Evolutionary conservation across 345 rosid species (phyloP).

Genomic region (Mangifera indica): DNA sequence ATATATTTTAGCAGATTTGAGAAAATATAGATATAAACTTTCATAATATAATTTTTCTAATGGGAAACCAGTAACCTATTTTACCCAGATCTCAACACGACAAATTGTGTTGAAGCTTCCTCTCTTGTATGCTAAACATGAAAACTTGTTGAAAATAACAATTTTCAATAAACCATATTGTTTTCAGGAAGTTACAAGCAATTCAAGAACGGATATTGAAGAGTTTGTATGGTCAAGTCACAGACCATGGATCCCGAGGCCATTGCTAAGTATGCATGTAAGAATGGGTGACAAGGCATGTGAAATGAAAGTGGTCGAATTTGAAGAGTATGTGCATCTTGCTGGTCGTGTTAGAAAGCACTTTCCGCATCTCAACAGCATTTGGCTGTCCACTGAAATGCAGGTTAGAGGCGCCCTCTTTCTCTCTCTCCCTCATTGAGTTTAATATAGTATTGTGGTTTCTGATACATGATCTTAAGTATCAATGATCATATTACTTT

Average conservation of each 20-base stretch:
- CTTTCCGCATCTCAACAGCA: conserved; percentile 65
- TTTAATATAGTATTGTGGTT: background rate
- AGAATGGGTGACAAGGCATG: conserved; percentile 99
- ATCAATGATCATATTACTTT: background rate
- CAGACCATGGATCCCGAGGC: conserved; percentile 87
- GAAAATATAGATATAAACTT: too few species aligned
- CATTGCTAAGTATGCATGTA: conserved; percentile 91
- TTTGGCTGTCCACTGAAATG: conserved; percentile 98
- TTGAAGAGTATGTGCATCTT: conserved; percentile 66
- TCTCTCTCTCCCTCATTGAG: background rate
- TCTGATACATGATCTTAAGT: background rate
- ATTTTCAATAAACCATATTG: conserved; percentile 4
- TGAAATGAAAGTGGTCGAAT: conserved; percentile 80
- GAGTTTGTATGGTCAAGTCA: conserved; percentile 75
- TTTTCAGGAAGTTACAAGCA: conserved; percentile 33
- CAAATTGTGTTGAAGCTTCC: background rate
- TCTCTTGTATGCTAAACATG: too few species aligned
- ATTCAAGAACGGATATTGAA: conserved; percentile 53
- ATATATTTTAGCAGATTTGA: too few species aligned
- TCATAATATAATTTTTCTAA: background rate
- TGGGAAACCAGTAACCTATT: background rate
- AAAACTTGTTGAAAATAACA: background rate
- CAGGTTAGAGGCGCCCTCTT: conserved; percentile 48
- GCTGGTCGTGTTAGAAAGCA: conserved; percentile 57
- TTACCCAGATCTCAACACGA: background rate